Percentiles rank a stretch among this genome's conserved stretches.
phyloP scores from a whole-genome alignment of 495 filamentous ascomycete genomes.

The Hypoxylon fragiforme region DNA sequence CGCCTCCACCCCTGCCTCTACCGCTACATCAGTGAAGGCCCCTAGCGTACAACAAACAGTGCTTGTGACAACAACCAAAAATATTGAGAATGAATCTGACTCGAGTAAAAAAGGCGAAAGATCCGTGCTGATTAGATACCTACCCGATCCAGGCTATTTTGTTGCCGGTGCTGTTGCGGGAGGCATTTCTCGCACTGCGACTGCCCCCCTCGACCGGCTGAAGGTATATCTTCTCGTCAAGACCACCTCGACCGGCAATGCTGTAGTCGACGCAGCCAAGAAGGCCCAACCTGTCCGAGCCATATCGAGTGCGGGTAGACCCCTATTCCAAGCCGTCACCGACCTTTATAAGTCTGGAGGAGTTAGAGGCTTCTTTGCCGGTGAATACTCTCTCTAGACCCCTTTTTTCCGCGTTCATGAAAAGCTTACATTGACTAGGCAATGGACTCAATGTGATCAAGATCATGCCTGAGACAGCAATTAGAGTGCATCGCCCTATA shows the following conservation, averaged over 20 bases:
- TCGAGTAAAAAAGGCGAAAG: slow-evolving; percentile 41
- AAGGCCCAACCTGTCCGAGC: slow-evolving; percentile 69
- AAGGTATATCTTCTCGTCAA: slow-evolving; percentile 98
- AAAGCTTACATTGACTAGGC: slow-evolving; percentile 56
- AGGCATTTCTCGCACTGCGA: slow-evolving; percentile 87
- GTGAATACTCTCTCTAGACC: slow-evolving; percentile 52
- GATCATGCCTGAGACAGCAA: slow-evolving; percentile 97
- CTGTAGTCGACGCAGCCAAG: slow-evolving; percentile 66
- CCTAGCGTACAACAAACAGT: slow-evolving; percentile 13
- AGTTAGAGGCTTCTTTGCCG: slow-evolving; percentile 91
- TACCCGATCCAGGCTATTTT: slow-evolving; percentile 88
- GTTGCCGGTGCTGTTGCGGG: slow-evolving; percentile 91
- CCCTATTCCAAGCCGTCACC: slow-evolving; percentile 70
- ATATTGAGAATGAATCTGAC: slow-evolving; percentile 35
- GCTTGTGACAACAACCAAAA: background rate
- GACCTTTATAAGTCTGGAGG: slow-evolving; percentile 86
- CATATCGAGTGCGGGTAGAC: slow-evolving; percentile 64
- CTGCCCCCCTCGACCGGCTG: slow-evolving; percentile 92
- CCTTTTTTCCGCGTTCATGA: background rate
- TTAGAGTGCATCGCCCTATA: slow-evolving; percentile 55
- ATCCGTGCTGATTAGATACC: slow-evolving; percentile 55
- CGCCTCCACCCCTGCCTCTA: slow-evolving; percentile 17
- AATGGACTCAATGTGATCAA: slow-evolving; percentile 97
- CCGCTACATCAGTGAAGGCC: slow-evolving; percentile 33
- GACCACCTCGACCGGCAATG: slow-evolving; percentile 62